Percentiles rank a stretch among this genome's conserved stretches.
phyloP scores from a whole-genome alignment of 2,329 filamentous ascomycete species.

The Diplocarpon rosae region DNA sequence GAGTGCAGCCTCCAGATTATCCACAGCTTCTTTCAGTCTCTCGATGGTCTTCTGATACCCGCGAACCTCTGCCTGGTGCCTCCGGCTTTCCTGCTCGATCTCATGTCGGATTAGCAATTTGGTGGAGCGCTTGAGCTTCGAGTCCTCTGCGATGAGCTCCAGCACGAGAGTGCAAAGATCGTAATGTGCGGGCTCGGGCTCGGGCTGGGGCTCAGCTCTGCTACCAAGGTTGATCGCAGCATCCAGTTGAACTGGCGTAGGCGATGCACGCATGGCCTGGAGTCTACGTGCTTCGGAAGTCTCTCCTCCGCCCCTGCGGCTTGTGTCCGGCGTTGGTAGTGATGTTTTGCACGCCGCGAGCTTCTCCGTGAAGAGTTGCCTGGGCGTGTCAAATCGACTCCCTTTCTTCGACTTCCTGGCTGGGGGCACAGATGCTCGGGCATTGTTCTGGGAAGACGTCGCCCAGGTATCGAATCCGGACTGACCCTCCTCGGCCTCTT shows the following conservation, averaged over 20 bases:
- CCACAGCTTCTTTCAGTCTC: background rate
- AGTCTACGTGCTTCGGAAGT: background rate
- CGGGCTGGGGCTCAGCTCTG: background rate
- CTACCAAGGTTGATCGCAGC: background rate
- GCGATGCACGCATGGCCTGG: background rate
- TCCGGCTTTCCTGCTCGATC: background rate
- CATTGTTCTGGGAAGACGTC: background rate
- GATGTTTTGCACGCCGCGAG: background rate
- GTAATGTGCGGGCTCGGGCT: background rate
- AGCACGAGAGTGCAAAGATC: background rate
- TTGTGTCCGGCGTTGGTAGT: conserved; percentile 1
- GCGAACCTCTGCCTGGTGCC: background rate
- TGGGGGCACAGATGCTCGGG: background rate
- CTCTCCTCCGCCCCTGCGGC: background rate
- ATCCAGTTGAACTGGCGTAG: background rate
- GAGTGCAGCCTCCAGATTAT: background rate
- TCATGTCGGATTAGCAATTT: conserved; percentile 2
- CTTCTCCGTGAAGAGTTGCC: background rate
- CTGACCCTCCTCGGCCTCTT: background rate
- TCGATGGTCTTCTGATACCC: conserved; percentile 1
- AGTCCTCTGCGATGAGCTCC: background rate
- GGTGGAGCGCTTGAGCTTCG: background rate
- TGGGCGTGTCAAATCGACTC: background rate
- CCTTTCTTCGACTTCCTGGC: background rate
- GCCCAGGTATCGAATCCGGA: background rate